Evolutionary conservation across 192 early-diverging fungal species (phyloP).

Genomic region (Backusella psychrophila): DNA sequence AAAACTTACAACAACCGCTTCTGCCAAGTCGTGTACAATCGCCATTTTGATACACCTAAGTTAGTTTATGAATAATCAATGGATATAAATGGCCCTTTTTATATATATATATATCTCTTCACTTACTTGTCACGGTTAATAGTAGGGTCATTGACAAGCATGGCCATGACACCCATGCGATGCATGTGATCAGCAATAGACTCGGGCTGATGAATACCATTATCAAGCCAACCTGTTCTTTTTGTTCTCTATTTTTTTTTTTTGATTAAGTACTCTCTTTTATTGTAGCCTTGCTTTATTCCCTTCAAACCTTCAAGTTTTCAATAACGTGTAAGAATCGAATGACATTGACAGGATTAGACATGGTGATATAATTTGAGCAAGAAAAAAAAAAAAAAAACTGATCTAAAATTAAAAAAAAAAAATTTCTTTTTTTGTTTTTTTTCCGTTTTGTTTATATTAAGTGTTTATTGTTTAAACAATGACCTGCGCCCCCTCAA

Average conservation of each 20-base stretch:
- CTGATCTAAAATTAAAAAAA: not conserved
- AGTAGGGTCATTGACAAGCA: slow-evolving; percentile 72
- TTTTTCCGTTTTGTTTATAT: not conserved
- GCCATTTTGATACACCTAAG: slow-evolving; percentile 84
- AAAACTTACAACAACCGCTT: slow-evolving; percentile 66
- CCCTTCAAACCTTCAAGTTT: slow-evolving; percentile 65
- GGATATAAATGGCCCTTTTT: not conserved
- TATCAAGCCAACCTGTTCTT: slow-evolving; percentile 89
- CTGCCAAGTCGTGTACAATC: slow-evolving; percentile 91
- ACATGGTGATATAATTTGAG: slow-evolving; percentile 18
- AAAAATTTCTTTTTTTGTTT: not conserved
- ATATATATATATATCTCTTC: too few species aligned
- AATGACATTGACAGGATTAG: slow-evolving; percentile 41
- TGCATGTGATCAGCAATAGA: slow-evolving; percentile 97
- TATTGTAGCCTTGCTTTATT: not conserved
- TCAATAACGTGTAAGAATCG: slow-evolving; percentile 81
- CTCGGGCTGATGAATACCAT: slow-evolving; percentile 67
- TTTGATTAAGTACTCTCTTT: not conserved
- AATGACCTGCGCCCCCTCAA: too few species aligned
- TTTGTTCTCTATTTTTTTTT: slow-evolving; percentile 67
- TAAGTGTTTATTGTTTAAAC: not conserved
- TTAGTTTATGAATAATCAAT: not conserved
- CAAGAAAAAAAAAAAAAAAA: slow-evolving; percentile 3
- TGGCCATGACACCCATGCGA: slow-evolving; percentile 87
- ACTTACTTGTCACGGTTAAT: slow-evolving; percentile 56